phyloP scores from a whole-genome alignment of 2,329 filamentous ascomycete genomes.

The Colletotrichum sp. region DNA sequence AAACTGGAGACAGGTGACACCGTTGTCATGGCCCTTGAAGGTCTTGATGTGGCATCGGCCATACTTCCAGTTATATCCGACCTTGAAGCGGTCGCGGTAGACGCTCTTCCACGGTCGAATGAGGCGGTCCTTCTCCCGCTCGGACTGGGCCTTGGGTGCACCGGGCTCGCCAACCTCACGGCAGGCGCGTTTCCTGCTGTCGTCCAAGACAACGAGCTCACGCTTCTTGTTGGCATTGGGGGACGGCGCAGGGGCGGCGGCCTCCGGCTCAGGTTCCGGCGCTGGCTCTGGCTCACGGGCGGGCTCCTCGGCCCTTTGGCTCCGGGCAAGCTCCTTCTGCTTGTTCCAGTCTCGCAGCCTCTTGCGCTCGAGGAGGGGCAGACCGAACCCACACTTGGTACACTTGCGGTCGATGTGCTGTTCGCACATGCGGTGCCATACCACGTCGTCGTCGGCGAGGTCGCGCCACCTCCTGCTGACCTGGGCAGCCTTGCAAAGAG shows the following conservation, averaged over 20 bases:
- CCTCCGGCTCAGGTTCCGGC: constrained; percentile 27
- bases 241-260: constrained; percentile 16
- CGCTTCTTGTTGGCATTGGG: constrained; percentile 38
- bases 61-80: constrained; percentile 97
- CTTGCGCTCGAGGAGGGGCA: constrained; percentile 89
- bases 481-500: constrained; percentile 93
- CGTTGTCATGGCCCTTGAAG: constrained; percentile 86
- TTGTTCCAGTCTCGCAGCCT: constrained; percentile 85
- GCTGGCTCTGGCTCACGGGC: background rate
- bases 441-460: constrained; percentile 94
- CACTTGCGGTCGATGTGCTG: constrained; percentile 91
- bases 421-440: constrained; percentile 97
- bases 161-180: constrained; percentile 18
- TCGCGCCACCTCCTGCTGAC: constrained; percentile 88
- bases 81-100: constrained; percentile 93
- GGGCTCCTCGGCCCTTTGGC: constrained; percentile 24
- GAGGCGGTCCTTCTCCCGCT: constrained; percentile 48
- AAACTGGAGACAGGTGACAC: constrained; percentile 61
- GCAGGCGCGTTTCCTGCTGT: constrained; percentile 41
- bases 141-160: constrained; percentile 27
- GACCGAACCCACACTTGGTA: constrained; percentile 93
- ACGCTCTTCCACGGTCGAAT: constrained; percentile 93
- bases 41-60: constrained; percentile 85
- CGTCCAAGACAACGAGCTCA: constrained; percentile 28
- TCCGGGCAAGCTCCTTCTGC: constrained; percentile 70